Evolutionary conservation across 2,329 filamentous ascomycete species (phyloP).

Genomic region (Geosmithia morbida): DNA sequence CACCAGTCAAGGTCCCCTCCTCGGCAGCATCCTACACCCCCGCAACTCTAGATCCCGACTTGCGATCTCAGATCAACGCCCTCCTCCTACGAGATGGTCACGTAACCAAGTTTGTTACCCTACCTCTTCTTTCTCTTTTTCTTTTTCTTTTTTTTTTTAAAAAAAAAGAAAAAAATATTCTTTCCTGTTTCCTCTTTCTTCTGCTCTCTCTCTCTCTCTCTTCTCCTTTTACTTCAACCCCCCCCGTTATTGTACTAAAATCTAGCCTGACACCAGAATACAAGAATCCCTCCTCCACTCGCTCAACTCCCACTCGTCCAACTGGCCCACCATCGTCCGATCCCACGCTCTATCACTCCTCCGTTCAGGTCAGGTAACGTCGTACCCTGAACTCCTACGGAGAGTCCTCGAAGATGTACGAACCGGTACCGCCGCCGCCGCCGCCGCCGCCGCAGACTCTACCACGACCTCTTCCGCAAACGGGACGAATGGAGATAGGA

Average conservation of each 20-base stretch:
- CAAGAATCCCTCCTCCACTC: constrained; percentile 49
- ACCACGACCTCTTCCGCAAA: constrained; percentile 5
- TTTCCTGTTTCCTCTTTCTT: background rate
- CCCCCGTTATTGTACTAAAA: no score
- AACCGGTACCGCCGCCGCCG: constrained; percentile 29
- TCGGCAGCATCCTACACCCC: constrained; percentile 45
- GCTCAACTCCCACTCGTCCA: constrained; percentile 41
- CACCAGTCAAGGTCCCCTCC: constrained; percentile 45
- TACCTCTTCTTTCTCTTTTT: background rate
- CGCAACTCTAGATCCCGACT: constrained; percentile 45
- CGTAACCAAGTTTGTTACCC: constrained; percentile 34
- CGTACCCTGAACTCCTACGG: constrained; percentile 45
- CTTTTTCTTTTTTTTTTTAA: background rate
- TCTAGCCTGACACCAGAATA: no score
- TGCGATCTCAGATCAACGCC: constrained; percentile 48
- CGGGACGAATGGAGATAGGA: constrained; percentile 16
- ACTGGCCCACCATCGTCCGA: constrained; percentile 50
- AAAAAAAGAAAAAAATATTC: no score
- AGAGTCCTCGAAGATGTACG: constrained; percentile 49
- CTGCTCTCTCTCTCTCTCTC: background rate
- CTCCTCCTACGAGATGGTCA: constrained; percentile 43
- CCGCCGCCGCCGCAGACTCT: no score
- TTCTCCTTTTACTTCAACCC: background rate
- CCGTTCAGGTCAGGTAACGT: constrained; percentile 42
- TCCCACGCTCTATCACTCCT: constrained; percentile 44